Conservation (phyloP, 1,139 yeast species). For the Yamadazyma mexicana region DNA sequence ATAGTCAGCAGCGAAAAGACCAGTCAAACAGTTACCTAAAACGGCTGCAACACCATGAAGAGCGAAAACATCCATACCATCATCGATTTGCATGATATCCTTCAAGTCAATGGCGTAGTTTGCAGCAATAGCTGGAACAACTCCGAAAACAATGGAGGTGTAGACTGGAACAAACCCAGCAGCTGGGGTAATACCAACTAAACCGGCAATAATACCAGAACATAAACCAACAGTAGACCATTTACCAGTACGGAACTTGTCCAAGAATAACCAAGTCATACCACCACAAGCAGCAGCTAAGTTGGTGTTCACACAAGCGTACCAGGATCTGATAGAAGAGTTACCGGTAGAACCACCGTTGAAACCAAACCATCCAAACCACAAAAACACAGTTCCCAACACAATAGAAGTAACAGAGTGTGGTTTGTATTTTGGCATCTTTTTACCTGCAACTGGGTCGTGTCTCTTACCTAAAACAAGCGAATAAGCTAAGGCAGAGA, state of each 20-base stretch:
- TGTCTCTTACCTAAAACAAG: slow-evolving; percentile 87
- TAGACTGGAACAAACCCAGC: slow-evolving; percentile 95
- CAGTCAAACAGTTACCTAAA: slow-evolving; percentile 80
- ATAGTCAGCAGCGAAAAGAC: slow-evolving; percentile 91
- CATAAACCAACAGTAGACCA: slow-evolving; percentile 97
- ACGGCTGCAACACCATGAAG: slow-evolving; percentile 94
- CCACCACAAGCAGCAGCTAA: slow-evolving; percentile 92
- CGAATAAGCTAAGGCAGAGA: slow-evolving; percentile 92
- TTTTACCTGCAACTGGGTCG: slow-evolving; percentile 69
- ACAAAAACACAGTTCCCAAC: slow-evolving; percentile 89
- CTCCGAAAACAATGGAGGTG: slow-evolving; percentile 82
- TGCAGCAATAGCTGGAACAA: slow-evolving; percentile 73
- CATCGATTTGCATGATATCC: slow-evolving; percentile 73
- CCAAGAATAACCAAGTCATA: slow-evolving; percentile 89
- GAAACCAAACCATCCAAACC: slow-evolving; percentile 99
- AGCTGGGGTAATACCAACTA: slow-evolving; percentile 95
- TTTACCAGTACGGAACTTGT: slow-evolving; percentile 84
- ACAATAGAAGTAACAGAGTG: slow-evolving; percentile 88
- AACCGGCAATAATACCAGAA: slow-evolving; percentile 90
- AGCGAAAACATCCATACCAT: slow-evolving; percentile 94
- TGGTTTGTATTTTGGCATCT: slow-evolving; percentile 86
- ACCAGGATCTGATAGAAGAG: slow-evolving; percentile 88
- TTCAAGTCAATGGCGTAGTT: slow-evolving; percentile 85
- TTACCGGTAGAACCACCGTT: slow-evolving; percentile 97
- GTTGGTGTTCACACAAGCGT: slow-evolving; percentile 90